These are phyloP conservation scores for Hydnum rufescens DNA, from an alignment of 768 basidiomycete species.

Conservation along the genomic window DNA sequence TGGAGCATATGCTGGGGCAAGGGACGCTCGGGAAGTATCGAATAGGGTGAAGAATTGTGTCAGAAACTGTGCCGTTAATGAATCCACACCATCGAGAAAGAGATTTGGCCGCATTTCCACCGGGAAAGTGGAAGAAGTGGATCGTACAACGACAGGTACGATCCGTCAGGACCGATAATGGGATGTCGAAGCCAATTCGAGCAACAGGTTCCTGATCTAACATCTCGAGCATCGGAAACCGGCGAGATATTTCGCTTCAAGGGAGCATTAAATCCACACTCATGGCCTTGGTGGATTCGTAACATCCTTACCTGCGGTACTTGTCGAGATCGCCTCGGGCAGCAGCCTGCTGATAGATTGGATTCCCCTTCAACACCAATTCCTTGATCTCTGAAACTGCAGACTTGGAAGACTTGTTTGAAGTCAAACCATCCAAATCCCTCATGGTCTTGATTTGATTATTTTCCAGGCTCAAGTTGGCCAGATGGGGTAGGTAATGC, in stretches of 20 bases:
- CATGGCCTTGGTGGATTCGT: background rate
- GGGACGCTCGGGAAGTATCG: conserved; percentile 49
- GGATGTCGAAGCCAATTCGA: conserved; percentile 62
- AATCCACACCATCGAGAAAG: conserved; percentile 38
- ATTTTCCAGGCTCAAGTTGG: conserved; percentile 61
- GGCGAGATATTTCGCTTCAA: conserved; percentile 20
- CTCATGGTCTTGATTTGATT: conserved; percentile 50
- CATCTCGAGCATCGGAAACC: conserved; percentile 65
- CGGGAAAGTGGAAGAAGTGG: conserved; percentile 36
- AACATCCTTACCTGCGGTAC: conserved; percentile 41
- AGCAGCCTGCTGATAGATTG: conserved; percentile 41
- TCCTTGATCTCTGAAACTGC: conserved; percentile 25
- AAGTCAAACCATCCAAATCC: conserved; percentile 48
- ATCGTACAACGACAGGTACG: background rate
- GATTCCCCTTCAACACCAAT: conserved; percentile 57
- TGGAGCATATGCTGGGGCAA: conserved; percentile 60
- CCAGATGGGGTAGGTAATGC: conserved; percentile 59
- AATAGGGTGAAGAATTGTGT: conserved; percentile 67
- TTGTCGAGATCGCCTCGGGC: conserved; percentile 35
- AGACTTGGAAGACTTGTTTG: conserved; percentile 37
- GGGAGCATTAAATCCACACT: background rate
- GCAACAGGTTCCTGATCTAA: conserved; percentile 66
- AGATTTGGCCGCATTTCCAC: conserved; percentile 32
- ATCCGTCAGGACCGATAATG: conserved; percentile 29
- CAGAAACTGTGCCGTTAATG: conserved; percentile 51